Conservation (phyloP, 108 stramenopile genomes). For the Nitzschia inconspicua region DNA sequence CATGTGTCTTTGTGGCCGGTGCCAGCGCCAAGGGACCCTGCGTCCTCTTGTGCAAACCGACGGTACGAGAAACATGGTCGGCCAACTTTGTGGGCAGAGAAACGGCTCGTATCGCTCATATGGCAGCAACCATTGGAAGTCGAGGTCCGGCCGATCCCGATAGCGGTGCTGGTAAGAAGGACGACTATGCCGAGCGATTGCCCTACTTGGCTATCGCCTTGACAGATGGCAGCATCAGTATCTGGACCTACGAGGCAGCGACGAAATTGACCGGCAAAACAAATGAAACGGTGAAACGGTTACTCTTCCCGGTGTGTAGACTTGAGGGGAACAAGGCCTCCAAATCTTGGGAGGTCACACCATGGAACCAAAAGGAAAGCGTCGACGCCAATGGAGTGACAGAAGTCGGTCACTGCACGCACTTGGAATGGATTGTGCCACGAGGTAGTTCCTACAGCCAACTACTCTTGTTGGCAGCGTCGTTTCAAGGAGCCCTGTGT, state of each 20-base stretch:
- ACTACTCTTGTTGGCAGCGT: constrained; percentile 56
- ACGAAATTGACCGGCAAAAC: constrained; percentile 16
- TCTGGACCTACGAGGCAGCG: constrained; percentile 75
- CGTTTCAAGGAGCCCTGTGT: constrained; percentile 67
- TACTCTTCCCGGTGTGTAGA: constrained; percentile 44
- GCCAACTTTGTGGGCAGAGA: constrained; percentile 47
- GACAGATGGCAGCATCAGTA: constrained; percentile 60
- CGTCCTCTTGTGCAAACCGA: constrained; percentile 72
- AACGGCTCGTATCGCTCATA: constrained; percentile 25
- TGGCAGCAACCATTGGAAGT: constrained; percentile 31
- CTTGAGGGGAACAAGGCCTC: constrained; percentile 28
- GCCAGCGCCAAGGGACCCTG: constrained; percentile 41
- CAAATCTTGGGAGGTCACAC: background rate
- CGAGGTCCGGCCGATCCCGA: constrained; percentile 3
- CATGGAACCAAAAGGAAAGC: background rate
- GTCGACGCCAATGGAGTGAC: background rate
- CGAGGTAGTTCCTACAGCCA: constrained; percentile 30
- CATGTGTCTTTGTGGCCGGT: constrained; percentile 76
- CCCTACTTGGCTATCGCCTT: constrained; percentile 71
- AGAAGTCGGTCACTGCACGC: constrained; percentile 45
- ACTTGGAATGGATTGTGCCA: constrained; percentile 57
- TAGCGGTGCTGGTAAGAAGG: background rate
- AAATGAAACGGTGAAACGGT: constrained; percentile 22
- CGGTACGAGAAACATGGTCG: constrained; percentile 70
- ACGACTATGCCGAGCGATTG: constrained; percentile 1